These are phyloP conservation scores for Astraeus odoratus DNA, from an alignment of 768 basidiomycete species.

Conservation along the genomic window DNA sequence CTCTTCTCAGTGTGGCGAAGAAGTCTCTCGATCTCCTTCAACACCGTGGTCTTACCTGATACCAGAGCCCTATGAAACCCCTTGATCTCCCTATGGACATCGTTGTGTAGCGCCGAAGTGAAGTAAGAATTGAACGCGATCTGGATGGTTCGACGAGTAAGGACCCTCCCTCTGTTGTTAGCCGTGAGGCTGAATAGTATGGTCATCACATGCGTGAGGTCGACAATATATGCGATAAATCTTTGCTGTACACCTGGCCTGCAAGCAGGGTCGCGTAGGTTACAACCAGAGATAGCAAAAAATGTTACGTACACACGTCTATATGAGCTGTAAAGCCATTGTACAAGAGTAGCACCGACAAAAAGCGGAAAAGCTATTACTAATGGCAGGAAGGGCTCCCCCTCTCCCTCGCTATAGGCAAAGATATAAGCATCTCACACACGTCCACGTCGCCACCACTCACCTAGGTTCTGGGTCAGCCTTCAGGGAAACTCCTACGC, in stretches of 20 bases:
- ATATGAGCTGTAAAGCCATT: background rate
- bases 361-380: background rate
- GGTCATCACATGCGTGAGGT: constrained; percentile 18
- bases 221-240: constrained; percentile 21
- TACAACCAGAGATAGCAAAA: background rate
- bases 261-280: background rate
- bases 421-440: background rate
- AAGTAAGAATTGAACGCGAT: background rate
- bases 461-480: background rate
- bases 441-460: background rate
- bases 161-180: background rate
- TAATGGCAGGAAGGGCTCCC: background rate
- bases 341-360: background rate
- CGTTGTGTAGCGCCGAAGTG: background rate
- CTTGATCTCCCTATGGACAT: background rate
- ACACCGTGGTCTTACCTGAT: background rate
- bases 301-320: background rate
- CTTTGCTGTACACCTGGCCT: constrained; percentile 2
- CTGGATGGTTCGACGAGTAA: background rate
- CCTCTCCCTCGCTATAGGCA: background rate
- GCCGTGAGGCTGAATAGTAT: constrained; percentile 8
- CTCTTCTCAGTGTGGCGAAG: background rate
- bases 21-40: background rate
- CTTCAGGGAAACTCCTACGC: background rate
- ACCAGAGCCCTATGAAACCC: too few species aligned